Conservation (phyloP, 2,329 filamentous ascomycete genomes). For the Pseudogymnoascus sp. region DNA sequence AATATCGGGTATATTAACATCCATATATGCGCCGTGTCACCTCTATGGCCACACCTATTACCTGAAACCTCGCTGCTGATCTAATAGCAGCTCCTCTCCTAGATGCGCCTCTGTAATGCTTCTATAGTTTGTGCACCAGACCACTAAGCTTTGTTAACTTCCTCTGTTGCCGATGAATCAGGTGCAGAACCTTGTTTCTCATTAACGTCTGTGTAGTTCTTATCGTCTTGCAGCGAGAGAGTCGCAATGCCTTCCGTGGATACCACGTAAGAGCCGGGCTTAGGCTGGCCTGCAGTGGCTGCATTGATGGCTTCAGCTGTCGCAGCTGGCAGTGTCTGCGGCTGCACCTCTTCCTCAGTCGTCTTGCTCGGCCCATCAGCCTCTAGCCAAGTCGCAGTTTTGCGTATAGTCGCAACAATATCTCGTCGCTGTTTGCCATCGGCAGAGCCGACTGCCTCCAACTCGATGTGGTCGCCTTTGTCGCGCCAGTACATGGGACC, state of each 20-base stretch:
- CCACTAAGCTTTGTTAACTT: neutral
- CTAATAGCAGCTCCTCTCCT: neutral
- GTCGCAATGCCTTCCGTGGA: neutral
- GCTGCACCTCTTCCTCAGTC: neutral
- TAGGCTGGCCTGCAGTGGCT: neutral
- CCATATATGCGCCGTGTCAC: neutral
- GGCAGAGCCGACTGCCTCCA: conserved; percentile 46
- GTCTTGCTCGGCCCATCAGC: neutral
- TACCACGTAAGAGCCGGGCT: neutral
- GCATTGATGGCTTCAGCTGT: neutral
- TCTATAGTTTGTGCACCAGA: neutral
- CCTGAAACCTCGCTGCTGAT: neutral
- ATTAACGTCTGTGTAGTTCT: neutral
- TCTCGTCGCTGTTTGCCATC: conserved; percentile 38
- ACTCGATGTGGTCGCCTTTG: conserved; percentile 26
- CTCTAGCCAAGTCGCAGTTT: conserved; percentile 18
- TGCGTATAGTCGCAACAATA: conserved; percentile 44
- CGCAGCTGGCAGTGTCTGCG: neutral
- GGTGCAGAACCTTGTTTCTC: neutral
- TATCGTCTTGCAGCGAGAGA: conserved; percentile 1
- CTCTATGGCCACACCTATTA: neutral
- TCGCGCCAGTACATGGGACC: conserved; percentile 52
- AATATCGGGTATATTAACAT: conserved; percentile 5
- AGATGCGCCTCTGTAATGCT: neutral
- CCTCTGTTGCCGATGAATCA: neutral